These are phyloP conservation scores for Helichrysum umbraculigerum DNA, from an alignment of 129 eudicot genomes.

Conservation along the genomic window DNA sequence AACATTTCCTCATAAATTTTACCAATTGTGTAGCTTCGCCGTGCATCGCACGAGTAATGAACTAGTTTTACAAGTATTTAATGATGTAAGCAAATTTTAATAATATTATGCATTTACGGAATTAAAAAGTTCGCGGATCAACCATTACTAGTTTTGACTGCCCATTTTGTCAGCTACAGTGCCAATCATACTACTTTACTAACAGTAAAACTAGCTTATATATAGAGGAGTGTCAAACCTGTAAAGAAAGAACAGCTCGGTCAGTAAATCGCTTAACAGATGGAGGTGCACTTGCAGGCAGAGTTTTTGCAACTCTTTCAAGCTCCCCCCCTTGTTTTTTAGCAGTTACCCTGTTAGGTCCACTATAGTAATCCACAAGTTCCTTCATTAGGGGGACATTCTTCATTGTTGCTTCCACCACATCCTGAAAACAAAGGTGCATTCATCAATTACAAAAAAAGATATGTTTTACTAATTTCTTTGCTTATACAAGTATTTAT, in stretches of 20 bases:
- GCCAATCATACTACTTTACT: not conserved
- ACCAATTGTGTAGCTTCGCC: not conserved
- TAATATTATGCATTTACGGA: no score
- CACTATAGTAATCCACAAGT: conserved; percentile 76
- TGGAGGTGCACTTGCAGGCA: conserved; percentile 66
- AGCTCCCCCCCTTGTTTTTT: conserved; percentile 78
- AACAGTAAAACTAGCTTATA: not conserved
- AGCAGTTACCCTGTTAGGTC: conserved; percentile 84
- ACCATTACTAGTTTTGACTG: not conserved
- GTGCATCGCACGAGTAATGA: not conserved
- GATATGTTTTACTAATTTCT: not conserved
- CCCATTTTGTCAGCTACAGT: not conserved
- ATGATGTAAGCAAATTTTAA: not conserved
- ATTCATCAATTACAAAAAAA: not conserved
- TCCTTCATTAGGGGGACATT: conserved; percentile 71
- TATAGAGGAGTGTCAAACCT: conserved; percentile 44
- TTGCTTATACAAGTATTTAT: not conserved
- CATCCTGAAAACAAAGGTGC: conserved; percentile 48
- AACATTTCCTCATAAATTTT: not conserved
- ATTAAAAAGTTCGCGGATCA: not conserved
- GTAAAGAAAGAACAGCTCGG: conserved; percentile 79
- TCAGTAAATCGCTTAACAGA: conserved; percentile 76
- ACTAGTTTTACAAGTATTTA: not conserved
- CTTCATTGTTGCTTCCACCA: conserved; percentile 68
- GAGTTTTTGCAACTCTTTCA: conserved; percentile 87